Evolutionary conservation across 768 basidiomycete genomes (phyloP), one percentile per base, ranked within the genome.

Genomic region (Exidia glandulosa): DNA sequence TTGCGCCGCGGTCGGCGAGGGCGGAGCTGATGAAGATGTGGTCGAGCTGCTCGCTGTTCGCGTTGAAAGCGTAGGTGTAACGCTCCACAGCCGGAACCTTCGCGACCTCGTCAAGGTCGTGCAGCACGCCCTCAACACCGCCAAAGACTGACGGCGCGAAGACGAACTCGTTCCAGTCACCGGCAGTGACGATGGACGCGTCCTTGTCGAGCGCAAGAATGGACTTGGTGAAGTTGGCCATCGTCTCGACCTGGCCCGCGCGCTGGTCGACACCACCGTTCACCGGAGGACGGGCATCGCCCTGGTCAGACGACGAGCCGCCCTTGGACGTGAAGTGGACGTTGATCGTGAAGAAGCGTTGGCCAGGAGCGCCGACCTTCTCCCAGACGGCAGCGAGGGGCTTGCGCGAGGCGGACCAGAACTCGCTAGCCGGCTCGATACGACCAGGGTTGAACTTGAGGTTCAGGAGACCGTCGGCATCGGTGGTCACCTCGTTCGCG

Each of bases 361-460:
- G 61, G 7, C 81, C 80, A 2, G 68, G 57, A 14, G 3, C 45
- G 50, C 52, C 56, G 25, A 64, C 60, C 3, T 81, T 80, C 59
- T 75, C 67, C 81, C 82, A 86, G 30, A 76, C 74, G 0, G 83
- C 82, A 3, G 78, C 81, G 9, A 86, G 73, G 0, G 84, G 83
- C 67, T 86, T 85, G 55, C 83, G 77, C 3, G 81, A 79, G 27
- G 75, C 70, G n/a, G 71, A 71, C 83, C 83, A 86, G 2, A 80
- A 81, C 64, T 80, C 81, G 27, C 70, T 74, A 19, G 50, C 30
- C 3, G 84, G 84, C 47, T 84, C 79, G 45, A 86, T 79, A 57
- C 83, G 80, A 25, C 82, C 83, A 36, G 83, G 84, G 63, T 86
- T 84, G 63, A 79, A 75, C 81, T 72, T 83, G 4, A 83, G 66